Base-by-base conservation (phyloP, 768 basidiomycete genomes). In the Gyrodon lividus region DNA sequence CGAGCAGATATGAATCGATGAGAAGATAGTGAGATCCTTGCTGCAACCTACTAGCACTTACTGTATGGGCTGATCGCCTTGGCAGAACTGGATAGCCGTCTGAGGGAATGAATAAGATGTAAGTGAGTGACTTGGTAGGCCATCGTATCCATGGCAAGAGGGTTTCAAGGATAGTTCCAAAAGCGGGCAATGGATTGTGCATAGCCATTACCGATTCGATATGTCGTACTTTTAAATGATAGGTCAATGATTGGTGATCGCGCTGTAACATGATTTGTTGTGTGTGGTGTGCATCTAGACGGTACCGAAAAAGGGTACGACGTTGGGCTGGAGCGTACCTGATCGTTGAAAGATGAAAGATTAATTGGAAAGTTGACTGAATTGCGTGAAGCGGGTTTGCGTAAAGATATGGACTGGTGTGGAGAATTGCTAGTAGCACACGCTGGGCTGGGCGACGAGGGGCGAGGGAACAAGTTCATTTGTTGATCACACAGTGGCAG, bases 301-400 rank as follows among this genome's bases (percentile, higher is more conserved):
- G 67, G 67, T 54, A 64, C 67, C 67, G 67, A 68, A 66, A 69
- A 65, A 46, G 66, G 63, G 62, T 45, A 50, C 48, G 43, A 24
- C 16, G 49, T 48, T 42, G 51, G 56, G 47, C 45, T 51, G 58
- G 52, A n/a, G n/a, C 17, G 68, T 70, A 56, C 69, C 67, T 70
- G 64, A 56, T 64, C 45, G 17, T 10, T 46, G 45, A 46, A 48
- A 55, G 53, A 54, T 44, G 43, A 6, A 12, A 28, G n/a, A 19
- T 14, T 19, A 37, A 43, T 24, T 46, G 30, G 33, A 16, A 45
- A 46, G 30, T 12, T 12, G 13, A 54, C 39, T 54, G 52, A 56
- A 54, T 42, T 44, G 52, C 43, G 51, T 44, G 52, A 56, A 54
- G 26, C 24, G 42, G 28, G 8, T 40, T 48, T 51, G 43, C 50